Evolutionary conservation across 164 flowering plant species (phyloP).

Genomic region (Stephania cephalantha): DNA sequence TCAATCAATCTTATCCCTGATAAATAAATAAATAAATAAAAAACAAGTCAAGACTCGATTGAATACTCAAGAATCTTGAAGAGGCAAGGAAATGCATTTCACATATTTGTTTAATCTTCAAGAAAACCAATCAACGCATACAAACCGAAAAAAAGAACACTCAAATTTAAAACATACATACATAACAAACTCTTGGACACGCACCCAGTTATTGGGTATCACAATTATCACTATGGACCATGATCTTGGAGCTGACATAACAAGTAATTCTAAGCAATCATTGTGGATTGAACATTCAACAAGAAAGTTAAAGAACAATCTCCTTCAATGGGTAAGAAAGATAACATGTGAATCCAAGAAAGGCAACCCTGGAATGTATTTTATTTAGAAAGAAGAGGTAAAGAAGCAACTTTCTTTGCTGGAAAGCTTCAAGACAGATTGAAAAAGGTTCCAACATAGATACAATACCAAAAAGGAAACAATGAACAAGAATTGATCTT

Average conservation of each 20-base stretch:
- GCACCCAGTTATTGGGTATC: neutral
- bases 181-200: neutral
- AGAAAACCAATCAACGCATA: neutral
- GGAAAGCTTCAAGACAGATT: neutral
- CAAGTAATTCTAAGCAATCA: neutral
- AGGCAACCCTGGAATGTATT: neutral
- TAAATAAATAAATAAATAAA: too few species aligned
- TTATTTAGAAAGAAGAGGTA: neutral
- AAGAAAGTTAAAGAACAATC: neutral
- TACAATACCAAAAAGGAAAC: too few species aligned
- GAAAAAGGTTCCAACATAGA: too few species aligned
- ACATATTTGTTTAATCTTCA: neutral
- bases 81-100: neutral
- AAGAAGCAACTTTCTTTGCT: neutral
- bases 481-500: neutral
- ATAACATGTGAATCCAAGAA: neutral
- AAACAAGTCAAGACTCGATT: neutral
- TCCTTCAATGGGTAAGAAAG: neutral
- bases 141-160: neutral
- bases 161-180: neutral
- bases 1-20: neutral
- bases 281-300: neutral
- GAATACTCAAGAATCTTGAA: neutral
- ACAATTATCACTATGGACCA: neutral
- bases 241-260: neutral